These are phyloP conservation scores for Cutaneotrichosporon cavernicola DNA, from an alignment of 1,284 basidiomycete genomes.

Conservation along the genomic window DNA sequence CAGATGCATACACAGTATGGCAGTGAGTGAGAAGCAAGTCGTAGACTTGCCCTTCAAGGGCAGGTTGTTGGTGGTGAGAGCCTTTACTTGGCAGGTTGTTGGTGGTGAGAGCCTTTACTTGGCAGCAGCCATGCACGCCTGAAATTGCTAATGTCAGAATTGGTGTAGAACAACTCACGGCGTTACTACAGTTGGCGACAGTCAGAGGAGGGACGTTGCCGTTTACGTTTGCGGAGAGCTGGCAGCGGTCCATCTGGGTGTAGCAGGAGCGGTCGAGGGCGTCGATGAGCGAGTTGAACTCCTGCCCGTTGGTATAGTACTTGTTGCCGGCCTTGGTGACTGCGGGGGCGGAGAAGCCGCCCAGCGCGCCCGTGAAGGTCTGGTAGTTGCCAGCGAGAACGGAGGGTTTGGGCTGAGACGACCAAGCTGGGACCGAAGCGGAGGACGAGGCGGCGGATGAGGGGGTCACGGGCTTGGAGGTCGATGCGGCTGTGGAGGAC, in stretches of 20 bases:
- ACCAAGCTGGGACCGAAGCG: conserved; percentile 1
- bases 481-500: too few relatives aligned
- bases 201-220: conserved; percentile 31
- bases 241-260: conserved; percentile 33
- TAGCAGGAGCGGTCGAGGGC: conserved; percentile 34
- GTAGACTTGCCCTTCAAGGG: not conserved
- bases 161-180: not conserved
- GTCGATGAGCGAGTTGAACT: conserved; percentile 32
- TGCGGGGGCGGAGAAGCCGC: conserved; percentile 33
- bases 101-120: not conserved
- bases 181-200: conserved; percentile 27
- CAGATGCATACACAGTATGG: not conserved
- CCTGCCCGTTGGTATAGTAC: conserved; percentile 17
- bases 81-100: not conserved
- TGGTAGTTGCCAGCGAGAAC: conserved; percentile 28
- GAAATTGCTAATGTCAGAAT: conserved; percentile 10
- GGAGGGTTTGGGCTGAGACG: not conserved
- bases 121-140: conserved; percentile 11
- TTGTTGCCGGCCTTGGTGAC: conserved; percentile 20
- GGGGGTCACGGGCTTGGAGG: not conserved
- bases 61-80: not conserved
- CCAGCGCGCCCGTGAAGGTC: conserved; percentile 33
- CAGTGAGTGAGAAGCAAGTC: conserved; percentile 1
- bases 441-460: not conserved
- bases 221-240: conserved; percentile 28